Evolutionary conservation across 1,284 basidiomycete genomes (phyloP).

Genomic region (Ganoderma lucidum): DNA sequence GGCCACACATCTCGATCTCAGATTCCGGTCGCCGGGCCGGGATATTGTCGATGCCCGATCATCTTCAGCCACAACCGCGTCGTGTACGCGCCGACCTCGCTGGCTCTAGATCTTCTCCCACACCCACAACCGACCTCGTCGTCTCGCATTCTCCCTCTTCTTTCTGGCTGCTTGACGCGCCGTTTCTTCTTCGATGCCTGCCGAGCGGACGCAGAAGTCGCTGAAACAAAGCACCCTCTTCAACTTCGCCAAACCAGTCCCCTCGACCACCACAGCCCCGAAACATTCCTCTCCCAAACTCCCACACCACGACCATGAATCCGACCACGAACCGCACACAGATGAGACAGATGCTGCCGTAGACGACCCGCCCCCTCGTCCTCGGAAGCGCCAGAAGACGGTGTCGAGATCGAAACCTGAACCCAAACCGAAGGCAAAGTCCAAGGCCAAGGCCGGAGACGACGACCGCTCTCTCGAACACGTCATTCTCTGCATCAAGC

Average conservation of each 20-base stretch:
- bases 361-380: neutral
- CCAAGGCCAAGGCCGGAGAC: conserved; percentile 13
- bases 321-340: neutral
- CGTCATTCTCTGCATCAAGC: conserved; percentile 42
- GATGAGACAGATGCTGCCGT: neutral
- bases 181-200: conserved; percentile 13
- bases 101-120: neutral
- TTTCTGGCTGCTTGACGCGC: neutral
- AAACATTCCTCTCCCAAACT: neutral
- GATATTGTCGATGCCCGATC: too few species aligned
- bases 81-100: neutral
- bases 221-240: conserved; percentile 19
- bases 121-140: neutral
- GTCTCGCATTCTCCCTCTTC: neutral
- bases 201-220: conserved; percentile 14
- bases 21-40: neutral
- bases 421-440: neutral
- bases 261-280: neutral
- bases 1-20: neutral
- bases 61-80: conserved; percentile 4
- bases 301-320: neutral
- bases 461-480: conserved; percentile 41
- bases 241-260: conserved; percentile 5
- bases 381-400: neutral
- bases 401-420: neutral